Conservation (phyloP, 495 filamentous ascomycete species). For the Lentithecium fluviatile region DNA sequence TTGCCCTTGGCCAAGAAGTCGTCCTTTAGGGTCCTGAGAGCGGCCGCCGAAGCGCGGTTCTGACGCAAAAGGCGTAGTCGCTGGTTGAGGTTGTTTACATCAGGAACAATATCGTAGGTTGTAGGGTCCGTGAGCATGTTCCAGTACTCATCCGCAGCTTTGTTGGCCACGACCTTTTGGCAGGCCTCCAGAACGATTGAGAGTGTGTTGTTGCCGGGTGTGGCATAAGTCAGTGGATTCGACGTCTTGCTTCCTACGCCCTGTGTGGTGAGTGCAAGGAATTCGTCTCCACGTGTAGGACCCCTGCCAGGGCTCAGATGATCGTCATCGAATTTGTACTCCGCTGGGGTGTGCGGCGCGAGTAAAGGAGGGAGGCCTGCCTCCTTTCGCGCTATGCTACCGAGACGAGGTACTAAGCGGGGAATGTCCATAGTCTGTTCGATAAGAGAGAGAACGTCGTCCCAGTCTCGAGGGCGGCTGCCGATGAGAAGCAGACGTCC, state of each 20-base stretch:
- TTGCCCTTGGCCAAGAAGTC: conserved; percentile 43
- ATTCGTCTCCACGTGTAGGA: conserved; percentile 27
- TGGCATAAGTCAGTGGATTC: conserved; percentile 46
- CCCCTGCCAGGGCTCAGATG: conserved; percentile 17
- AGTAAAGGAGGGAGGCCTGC: conserved; percentile 31
- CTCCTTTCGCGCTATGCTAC: conserved; percentile 19
- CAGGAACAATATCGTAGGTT: conserved; percentile 59
- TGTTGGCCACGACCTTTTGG: conserved; percentile 49
- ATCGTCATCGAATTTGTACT: conserved; percentile 15
- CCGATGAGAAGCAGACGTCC: conserved; percentile 66
- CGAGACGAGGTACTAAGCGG: conserved; percentile 45
- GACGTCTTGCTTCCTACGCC: not conserved
- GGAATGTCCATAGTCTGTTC: conserved; percentile 76
- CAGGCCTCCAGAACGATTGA: conserved; percentile 66
- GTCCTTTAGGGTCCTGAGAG: conserved; percentile 55
- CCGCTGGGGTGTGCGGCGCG: conserved; percentile 27
- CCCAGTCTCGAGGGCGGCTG: conserved; percentile 56
- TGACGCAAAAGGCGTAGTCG: conserved; percentile 67
- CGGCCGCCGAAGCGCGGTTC: conserved; percentile 57
- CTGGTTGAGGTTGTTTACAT: conserved; percentile 62
- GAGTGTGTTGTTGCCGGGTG: conserved; percentile 65
- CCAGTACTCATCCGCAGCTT: conserved; percentile 68
- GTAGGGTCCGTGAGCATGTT: conserved; percentile 57
- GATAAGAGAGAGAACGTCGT: conserved; percentile 68
- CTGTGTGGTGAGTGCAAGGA: conserved; percentile 11